Evolutionary conservation across 495 filamentous ascomycete genomes (phyloP).

Genomic region (Podospora australis): DNA sequence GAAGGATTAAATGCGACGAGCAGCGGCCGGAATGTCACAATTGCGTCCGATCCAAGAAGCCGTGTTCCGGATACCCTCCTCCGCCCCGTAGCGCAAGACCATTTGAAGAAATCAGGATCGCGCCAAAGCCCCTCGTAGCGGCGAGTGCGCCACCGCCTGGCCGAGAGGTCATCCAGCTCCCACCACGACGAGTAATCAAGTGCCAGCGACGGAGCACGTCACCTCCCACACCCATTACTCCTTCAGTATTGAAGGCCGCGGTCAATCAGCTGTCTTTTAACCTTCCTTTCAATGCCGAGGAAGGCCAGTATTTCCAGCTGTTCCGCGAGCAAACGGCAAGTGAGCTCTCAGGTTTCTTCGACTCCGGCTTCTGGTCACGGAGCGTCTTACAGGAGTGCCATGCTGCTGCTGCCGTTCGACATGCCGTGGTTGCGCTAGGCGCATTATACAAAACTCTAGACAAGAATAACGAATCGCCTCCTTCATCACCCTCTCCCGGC

Average conservation of each 20-base stretch:
- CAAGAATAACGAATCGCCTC: conserved; percentile 45
- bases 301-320: conserved; percentile 53
- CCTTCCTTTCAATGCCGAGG: conserved; percentile 34
- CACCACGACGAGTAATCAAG: conserved; percentile 20
- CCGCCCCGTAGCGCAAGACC: conserved; percentile 36
- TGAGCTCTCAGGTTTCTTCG: conserved; percentile 57
- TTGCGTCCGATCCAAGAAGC: conserved; percentile 46
- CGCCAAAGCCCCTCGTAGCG: conserved; percentile 33
- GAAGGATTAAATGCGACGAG: conserved; percentile 64
- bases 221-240: conserved; percentile 27
- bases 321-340: conserved; percentile 51
- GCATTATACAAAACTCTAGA: conserved; percentile 57
- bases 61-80: conserved; percentile 47
- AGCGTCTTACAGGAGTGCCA: conserved; percentile 54
- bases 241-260: not conserved
- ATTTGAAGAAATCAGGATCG: conserved; percentile 38
- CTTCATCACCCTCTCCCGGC: conserved; percentile 30
- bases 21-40: conserved; percentile 51
- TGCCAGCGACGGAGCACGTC: conserved; percentile 27
- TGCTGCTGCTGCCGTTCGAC: conserved; percentile 54
- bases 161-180: conserved; percentile 20
- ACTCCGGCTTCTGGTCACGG: conserved; percentile 55
- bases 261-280: conserved; percentile 30
- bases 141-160: conserved; percentile 17
- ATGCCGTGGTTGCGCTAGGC: conserved; percentile 59